Conservation (phyloP, 305 asterid species). For the Nicotiana rustica region DNA sequence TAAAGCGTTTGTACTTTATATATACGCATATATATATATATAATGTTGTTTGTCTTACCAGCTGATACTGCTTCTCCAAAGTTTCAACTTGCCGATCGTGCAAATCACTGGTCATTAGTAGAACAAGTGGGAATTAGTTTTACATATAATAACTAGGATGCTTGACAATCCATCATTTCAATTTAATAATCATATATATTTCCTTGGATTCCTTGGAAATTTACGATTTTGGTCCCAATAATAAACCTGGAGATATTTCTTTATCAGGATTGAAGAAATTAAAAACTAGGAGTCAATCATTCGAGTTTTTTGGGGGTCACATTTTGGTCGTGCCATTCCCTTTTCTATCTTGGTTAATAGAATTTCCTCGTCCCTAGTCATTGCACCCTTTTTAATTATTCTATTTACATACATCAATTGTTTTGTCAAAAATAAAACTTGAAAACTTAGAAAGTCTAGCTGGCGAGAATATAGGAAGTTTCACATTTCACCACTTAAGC, state of each 20-base stretch:
- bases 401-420: neutral
- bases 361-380: neutral
- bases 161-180: neutral
- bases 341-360: neutral
- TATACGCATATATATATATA: neutral
- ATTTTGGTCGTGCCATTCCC: too few relatives aligned
- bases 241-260: neutral
- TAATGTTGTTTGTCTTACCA: neutral
- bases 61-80: neutral
- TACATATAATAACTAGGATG: neutral
- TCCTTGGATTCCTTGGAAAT: too few relatives aligned
- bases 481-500: too few relatives aligned
- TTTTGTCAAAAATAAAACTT: too few relatives aligned
- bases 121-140: neutral
- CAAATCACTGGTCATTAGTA: neutral
- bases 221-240: neutral
- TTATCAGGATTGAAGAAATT: neutral
- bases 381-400: neutral
- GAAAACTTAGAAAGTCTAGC: too few relatives aligned
- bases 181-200: neutral
- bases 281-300: too few relatives aligned
- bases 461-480: too few relatives aligned
- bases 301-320: too few relatives aligned
- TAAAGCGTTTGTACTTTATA: neutral
- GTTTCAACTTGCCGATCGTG: slow-evolving; percentile 13